Conservation (phyloP, 106 monocot genomes). For the Gastrodia elata region DNA sequence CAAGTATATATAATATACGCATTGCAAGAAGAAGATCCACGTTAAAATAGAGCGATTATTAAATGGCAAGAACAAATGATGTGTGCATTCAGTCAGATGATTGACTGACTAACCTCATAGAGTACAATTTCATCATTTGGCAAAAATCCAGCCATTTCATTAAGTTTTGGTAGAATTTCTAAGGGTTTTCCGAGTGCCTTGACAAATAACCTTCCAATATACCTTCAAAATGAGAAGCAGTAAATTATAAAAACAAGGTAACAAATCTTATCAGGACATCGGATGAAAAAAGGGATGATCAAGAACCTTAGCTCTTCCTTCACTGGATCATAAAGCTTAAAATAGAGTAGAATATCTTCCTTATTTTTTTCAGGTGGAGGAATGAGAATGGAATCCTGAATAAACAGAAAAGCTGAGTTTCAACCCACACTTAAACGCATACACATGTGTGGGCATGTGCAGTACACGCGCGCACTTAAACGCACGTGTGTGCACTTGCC, state of each 20-base stretch:
- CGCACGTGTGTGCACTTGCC: neutral
- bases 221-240: slow-evolving; percentile 19
- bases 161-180: slow-evolving; percentile 75
- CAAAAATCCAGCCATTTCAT: slow-evolving; percentile 88
- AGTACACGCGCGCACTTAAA: neutral
- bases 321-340: slow-evolving; percentile 88
- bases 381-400: slow-evolving; percentile 53
- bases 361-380: slow-evolving; percentile 78
- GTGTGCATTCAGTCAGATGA: neutral
- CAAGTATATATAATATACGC: neutral
- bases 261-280: neutral
- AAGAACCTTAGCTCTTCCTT: slow-evolving; percentile 87
- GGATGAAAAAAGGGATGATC: neutral
- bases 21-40: too few species aligned
- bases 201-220: slow-evolving; percentile 78
- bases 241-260: neutral
- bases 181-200: slow-evolving; percentile 68
- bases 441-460: neutral
- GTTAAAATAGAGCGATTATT: too few species aligned
- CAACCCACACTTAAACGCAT: neutral
- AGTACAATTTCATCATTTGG: slow-evolving; percentile 82
- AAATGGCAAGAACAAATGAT: neutral
- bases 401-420: neutral
- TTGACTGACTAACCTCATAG: slow-evolving; percentile 59
- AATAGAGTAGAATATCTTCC: slow-evolving; percentile 87